Conservation (phyloP, 495 filamentous ascomycete species). For the Acidiella bohemica region DNA sequence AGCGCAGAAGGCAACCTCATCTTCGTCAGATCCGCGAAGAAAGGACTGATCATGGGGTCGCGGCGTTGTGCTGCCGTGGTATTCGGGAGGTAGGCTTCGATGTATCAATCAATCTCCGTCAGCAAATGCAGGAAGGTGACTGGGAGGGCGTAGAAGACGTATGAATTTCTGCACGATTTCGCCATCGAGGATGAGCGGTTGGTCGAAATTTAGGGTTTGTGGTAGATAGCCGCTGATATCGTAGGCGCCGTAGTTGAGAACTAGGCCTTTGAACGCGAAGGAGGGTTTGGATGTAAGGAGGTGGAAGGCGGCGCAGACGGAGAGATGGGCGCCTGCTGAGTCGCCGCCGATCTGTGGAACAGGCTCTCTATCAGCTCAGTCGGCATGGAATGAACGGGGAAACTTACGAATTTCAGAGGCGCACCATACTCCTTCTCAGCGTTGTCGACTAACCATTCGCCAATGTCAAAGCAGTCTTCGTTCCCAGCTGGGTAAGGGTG, state of each 20-base stretch:
- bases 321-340: constrained; percentile 39
- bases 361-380: no score
- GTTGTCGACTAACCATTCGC: constrained; percentile 39
- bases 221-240: constrained; percentile 33
- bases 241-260: constrained; percentile 36
- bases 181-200: constrained; percentile 29
- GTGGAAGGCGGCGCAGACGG: constrained; percentile 32
- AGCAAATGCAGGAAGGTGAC: not conserved
- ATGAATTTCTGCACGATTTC: constrained; percentile 31
- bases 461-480: constrained; percentile 43
- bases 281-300: constrained; percentile 29
- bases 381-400: no score
- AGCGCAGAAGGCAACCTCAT: constrained; percentile 38
- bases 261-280: constrained; percentile 32
- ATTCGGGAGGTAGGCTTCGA: constrained; percentile 33
- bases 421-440: constrained; percentile 30
- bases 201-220: constrained; percentile 21
- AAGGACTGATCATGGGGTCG: constrained; percentile 29
- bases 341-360: no score
- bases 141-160: not conserved
- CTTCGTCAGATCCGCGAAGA: constrained; percentile 34
- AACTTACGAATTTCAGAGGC: constrained; percentile 30
- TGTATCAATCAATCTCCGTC: constrained; percentile 7
- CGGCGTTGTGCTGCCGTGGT: constrained; percentile 28
- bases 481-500: constrained; percentile 38